Evolutionary conservation across 2,329 filamentous ascomycete species (phyloP).

Genomic region (Arthrobotrys entomopaga): DNA sequence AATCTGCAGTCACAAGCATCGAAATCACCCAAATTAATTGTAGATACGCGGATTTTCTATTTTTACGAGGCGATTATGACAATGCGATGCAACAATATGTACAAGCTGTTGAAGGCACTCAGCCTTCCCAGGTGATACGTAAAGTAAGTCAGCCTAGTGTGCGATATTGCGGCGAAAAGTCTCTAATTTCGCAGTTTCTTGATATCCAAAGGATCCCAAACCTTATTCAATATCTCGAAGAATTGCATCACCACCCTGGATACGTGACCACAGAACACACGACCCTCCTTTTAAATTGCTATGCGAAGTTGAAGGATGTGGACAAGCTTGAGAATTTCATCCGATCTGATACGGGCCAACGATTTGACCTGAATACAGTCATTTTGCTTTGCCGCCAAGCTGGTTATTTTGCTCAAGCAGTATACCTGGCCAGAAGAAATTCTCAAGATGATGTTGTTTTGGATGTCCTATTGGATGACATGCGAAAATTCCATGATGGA

Average conservation of each 20-base stretch:
- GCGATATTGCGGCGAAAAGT: too few relatives aligned
- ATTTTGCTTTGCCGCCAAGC: constrained; percentile 98
- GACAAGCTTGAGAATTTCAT: constrained; percentile 97
- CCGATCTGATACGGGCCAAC: constrained; percentile 83
- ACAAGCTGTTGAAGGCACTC: constrained; percentile 72
- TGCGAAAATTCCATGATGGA: constrained; percentile 87
- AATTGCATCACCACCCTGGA: constrained; percentile 91
- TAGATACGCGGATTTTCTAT: constrained; percentile 91
- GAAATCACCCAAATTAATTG: constrained; percentile 93
- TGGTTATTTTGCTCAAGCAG: constrained; percentile 95
- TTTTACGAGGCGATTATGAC: constrained; percentile 95
- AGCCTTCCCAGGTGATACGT: constrained; percentile 56
- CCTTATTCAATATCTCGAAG: constrained; percentile 94
- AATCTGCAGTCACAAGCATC: constrained; percentile 76
- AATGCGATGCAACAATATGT: constrained; percentile 99
- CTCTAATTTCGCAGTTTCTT: constrained; percentile 71
- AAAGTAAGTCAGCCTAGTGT: constrained; percentile 29
- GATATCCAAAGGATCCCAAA: constrained; percentile 98
- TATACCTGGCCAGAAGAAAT: constrained; percentile 92
- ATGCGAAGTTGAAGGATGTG: constrained; percentile 96
- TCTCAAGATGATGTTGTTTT: constrained; percentile 93
- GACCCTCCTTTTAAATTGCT: constrained; percentile 92
- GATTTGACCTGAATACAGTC: constrained; percentile 95
- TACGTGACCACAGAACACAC: constrained; percentile 93
- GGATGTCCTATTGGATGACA: constrained; percentile 94